Evolutionary conservation across 2,329 filamentous ascomycete species (phyloP).

Genomic region (Xylaria sp.): DNA sequence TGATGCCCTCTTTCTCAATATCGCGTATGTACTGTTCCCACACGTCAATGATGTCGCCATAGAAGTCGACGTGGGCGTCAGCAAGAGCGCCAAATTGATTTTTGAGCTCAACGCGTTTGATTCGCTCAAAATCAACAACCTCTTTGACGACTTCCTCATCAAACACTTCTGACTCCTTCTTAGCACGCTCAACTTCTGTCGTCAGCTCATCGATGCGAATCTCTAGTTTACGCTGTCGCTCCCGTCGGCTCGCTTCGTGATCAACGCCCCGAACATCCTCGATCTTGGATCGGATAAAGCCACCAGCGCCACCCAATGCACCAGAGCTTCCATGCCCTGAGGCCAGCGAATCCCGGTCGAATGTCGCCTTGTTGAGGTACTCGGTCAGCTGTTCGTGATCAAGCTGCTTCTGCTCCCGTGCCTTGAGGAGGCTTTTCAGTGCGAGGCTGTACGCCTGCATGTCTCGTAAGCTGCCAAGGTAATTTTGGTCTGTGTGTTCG

Average conservation of each 20-base stretch:
- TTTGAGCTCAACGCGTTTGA: constrained; percentile 94
- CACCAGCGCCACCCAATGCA: constrained; percentile 78
- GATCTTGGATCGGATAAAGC: constrained; percentile 92
- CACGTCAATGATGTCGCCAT: constrained; percentile 78
- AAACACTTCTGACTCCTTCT: constrained; percentile 89
- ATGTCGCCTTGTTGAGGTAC: constrained; percentile 90
- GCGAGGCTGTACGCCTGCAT: constrained; percentile 95
- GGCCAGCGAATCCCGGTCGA: constrained; percentile 83
- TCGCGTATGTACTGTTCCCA: constrained; percentile 93
- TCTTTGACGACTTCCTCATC: constrained; percentile 96
- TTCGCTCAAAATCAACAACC: constrained; percentile 92
- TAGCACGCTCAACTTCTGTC: constrained; percentile 86
- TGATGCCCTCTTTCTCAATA: constrained; percentile 69
- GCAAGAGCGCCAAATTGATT: constrained; percentile 85
- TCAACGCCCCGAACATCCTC: constrained; percentile 97
- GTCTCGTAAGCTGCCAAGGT: constrained; percentile 89
- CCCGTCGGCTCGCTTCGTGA: constrained; percentile 89
- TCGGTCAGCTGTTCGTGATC: constrained; percentile 97
- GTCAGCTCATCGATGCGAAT: constrained; percentile 92
- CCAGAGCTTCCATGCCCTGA: constrained; percentile 61
- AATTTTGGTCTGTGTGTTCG: constrained; percentile 94
- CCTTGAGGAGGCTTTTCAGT: constrained; percentile 87
- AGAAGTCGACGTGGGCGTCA: constrained; percentile 88
- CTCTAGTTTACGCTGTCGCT: constrained; percentile 89
- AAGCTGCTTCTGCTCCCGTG: constrained; percentile 95